Base-by-base conservation (phyloP, 352 stramenopile species). In the Globisporangium yorkense region DNA sequence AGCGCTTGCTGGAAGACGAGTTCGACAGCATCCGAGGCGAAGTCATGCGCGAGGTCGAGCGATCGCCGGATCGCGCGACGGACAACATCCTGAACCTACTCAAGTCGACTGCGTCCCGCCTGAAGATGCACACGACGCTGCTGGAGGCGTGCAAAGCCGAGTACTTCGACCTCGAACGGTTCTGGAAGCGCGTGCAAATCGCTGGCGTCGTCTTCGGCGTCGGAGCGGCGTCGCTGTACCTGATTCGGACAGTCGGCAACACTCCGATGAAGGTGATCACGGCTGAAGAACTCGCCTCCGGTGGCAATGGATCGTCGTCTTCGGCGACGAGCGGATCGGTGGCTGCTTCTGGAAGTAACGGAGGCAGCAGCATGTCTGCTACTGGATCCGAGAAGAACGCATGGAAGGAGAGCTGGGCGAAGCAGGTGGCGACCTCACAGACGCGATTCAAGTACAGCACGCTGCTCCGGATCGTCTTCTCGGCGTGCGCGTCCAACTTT, bases 91-190 rank as follows among this genome's bases (percentile, higher is more conserved):
- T 95, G 47, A 93, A 87, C 55, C 54, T 91, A 44, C 73, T 95
- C 54, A 92, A 90, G 63, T 67, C 69, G n/a, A 90, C 84, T n/a
- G 75, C 72, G 9, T 77, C 81, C 24, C 76, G 80, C 0, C 68
- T 95, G 31, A 92, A 95, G 64, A 92, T 94, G 85, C 85, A 94
- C 61, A 71, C 84, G 52, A 92, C 71, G 52, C 63, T 94, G 12
- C 63, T 95, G 5, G 74, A 92, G 46, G 80, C 78, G 2, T 92
- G 81, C 55, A 83, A 82, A 56, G 72, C 89, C 50, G 85, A 95
- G 62, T 92, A 92, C 49, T 41, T 83, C 20, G 79, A 90, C 58
- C 48, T 88, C 10, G 70, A 78, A 31, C 83, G 67, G 3, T 87
- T 92, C 45, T 92, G 82, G 80, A 84, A 86, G 45, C 79, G 79